A percentile compares a stretch with the other conserved stretches of the same genome.
phyloP scores from a whole-genome alignment of 306 rosid genomes.

The Cicer cuneatum region DNA sequence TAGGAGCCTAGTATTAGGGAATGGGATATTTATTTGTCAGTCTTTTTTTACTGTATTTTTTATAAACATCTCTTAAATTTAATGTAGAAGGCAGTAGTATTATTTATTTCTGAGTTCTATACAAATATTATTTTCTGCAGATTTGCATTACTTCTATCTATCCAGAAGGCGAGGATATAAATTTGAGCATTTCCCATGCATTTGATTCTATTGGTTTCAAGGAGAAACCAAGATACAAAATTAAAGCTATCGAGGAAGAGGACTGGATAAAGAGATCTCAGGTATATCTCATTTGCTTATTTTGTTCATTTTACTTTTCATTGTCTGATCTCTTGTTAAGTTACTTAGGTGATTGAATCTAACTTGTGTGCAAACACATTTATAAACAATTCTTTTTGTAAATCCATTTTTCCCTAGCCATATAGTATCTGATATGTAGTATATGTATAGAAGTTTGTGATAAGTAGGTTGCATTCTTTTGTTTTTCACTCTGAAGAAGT shows the following conservation, averaged over 20 bases:
- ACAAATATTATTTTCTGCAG: slow-evolving; percentile 51
- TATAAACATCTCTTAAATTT: slow-evolving; percentile 10
- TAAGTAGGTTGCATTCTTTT: slow-evolving; percentile 3
- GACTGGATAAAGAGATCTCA: slow-evolving; percentile 80
- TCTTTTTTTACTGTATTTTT: neutral
- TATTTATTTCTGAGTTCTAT: slow-evolving; percentile 26
- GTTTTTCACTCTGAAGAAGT: slow-evolving; percentile 8
- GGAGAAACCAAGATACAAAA: slow-evolving; percentile 69
- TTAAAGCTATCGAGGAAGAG: slow-evolving; percentile 63
- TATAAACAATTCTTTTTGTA: slow-evolving; percentile 16
- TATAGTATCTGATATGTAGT: neutral
- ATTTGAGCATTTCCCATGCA: slow-evolving; percentile 66
- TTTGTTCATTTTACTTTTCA: neutral
- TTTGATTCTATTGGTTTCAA: slow-evolving; percentile 84
- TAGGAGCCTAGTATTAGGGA: neutral
- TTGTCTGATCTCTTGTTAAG: slow-evolving; percentile 20
- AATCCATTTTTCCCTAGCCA: slow-evolving; percentile 12
- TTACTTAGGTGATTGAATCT: slow-evolving; percentile 7
- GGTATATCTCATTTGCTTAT: slow-evolving; percentile 55
- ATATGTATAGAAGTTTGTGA: slow-evolving; percentile 5
- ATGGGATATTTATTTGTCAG: slow-evolving; percentile 2
- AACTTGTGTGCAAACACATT: slow-evolving; percentile 8
- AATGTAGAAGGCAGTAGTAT: slow-evolving; percentile 3
- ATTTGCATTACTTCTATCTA: slow-evolving; percentile 71
- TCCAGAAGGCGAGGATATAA: slow-evolving; percentile 65